Evolutionary conservation across 345 rosid species (phyloP).

Genomic region (Xanthoceras sorbifolium): DNA sequence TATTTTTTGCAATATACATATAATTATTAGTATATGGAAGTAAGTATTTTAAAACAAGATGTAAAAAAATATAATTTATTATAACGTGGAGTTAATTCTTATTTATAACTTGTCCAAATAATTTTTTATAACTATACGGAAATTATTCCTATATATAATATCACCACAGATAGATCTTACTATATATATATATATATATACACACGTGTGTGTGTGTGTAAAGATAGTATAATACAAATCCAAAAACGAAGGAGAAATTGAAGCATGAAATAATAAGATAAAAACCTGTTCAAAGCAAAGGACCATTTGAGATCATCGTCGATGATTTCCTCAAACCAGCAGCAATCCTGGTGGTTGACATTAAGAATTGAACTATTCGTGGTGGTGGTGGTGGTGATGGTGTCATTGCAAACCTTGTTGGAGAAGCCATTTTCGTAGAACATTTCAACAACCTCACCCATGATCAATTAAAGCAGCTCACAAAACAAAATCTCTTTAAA

Average conservation of each 20-base stretch:
- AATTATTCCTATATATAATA: no score
- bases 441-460: constrained; percentile 80
- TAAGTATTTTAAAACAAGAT: no score
- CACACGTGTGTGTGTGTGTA: no score
- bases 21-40: no score
- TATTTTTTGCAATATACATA: no score
- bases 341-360: constrained; percentile 36
- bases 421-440: constrained; percentile 51
- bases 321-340: constrained; percentile 84
- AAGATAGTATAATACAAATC: not conserved
- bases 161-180: no score
- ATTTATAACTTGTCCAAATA: no score
- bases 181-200: no score
- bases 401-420: constrained; percentile 48
- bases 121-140: no score
- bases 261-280: not conserved
- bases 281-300: constrained; percentile 80
- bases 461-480: constrained; percentile 12
- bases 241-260: not conserved
- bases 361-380: constrained; percentile 29
- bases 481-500: not conserved
- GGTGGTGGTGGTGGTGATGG: no score
- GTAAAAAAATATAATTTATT: no score
- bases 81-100: no score
- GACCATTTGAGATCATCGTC: constrained; percentile 96